Conservation (phyloP, 805 yeast genomes). For the Ogataea trehaloabstinens region DNA sequence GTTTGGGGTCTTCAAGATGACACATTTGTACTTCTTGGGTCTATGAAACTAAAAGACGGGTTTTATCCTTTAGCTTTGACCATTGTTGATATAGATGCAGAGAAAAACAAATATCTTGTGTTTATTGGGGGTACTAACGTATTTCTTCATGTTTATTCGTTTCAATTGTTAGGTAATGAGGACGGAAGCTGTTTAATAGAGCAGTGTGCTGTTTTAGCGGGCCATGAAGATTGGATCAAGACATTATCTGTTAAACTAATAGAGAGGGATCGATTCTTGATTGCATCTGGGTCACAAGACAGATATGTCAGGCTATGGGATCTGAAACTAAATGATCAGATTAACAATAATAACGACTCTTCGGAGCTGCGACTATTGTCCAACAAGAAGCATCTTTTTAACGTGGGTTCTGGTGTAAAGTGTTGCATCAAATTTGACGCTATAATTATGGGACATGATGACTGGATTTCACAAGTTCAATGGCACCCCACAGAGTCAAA, state of each 20-base stretch:
- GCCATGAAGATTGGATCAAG: conserved; percentile 97
- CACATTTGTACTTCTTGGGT: conserved; percentile 27
- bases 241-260: conserved; percentile 58
- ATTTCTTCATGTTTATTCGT: conserved; percentile 52
- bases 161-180: conserved; percentile 19
- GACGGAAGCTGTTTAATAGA: conserved; percentile 20
- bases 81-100: conserved; percentile 28
- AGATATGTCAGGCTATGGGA: conserved; percentile 90
- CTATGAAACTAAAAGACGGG: conserved; percentile 40
- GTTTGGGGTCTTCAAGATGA: conserved; percentile 42
- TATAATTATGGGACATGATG: conserved; percentile 95
- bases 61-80: conserved; percentile 48
- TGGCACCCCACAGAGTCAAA: conserved; percentile 73
- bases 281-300: conserved; percentile 94
- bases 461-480: conserved; percentile 83
- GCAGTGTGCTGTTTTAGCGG: conserved; percentile 59
- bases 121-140: conserved; percentile 75
- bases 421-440: conserved; percentile 83
- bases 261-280: conserved; percentile 50
- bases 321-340: conserved; percentile 51
- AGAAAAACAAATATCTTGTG: conserved; percentile 39
- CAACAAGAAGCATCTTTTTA: conserved; percentile 70
- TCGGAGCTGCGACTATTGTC: conserved; percentile 53
- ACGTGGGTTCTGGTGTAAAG: conserved; percentile 30
- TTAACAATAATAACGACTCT: conserved; percentile 55